Conservation (phyloP, 1,284 basidiomycete genomes). For the Malassezia obtusa region DNA sequence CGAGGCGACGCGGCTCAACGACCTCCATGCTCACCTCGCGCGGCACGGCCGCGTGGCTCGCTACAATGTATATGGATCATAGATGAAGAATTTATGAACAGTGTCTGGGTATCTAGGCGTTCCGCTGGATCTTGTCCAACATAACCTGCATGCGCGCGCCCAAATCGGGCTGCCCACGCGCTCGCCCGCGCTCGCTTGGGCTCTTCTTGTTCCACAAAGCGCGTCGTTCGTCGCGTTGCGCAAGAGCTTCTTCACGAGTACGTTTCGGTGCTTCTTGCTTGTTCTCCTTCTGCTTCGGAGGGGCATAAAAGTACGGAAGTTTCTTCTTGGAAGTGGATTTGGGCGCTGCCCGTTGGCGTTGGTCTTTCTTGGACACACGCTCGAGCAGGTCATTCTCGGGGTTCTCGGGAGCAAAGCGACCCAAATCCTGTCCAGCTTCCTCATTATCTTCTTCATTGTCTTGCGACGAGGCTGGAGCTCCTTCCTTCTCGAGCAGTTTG, state of each 20-base stretch:
- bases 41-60: slow-evolving; percentile 1
- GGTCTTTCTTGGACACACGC: not conserved
- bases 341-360: not conserved
- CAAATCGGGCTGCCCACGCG: slow-evolving; percentile 42
- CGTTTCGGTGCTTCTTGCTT: slow-evolving; percentile 21
- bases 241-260: slow-evolving; percentile 28
- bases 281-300: slow-evolving; percentile 8
- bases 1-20: slow-evolving; percentile 36
- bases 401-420: slow-evolving; percentile 28
- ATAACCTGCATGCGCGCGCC: slow-evolving; percentile 43
- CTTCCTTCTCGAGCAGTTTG: slow-evolving; percentile 51
- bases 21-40: slow-evolving; percentile 13
- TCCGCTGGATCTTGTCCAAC: slow-evolving; percentile 37
- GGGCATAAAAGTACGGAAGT: slow-evolving; percentile 11
- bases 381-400: not conserved
- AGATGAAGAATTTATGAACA: not conserved
- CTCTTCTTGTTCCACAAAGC: slow-evolving; percentile 39
- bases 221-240: slow-evolving; percentile 26
- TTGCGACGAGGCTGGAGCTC: slow-evolving; percentile 21
- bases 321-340: slow-evolving; percentile 19
- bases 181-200: slow-evolving; percentile 28
- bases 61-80: not conserved
- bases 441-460: not conserved
- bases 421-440: slow-evolving; percentile 4
- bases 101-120: slow-evolving; percentile 2